Conservation (phyloP, 192 early-diverging fungal genomes). For the Entomortierella lignicola region DNA sequence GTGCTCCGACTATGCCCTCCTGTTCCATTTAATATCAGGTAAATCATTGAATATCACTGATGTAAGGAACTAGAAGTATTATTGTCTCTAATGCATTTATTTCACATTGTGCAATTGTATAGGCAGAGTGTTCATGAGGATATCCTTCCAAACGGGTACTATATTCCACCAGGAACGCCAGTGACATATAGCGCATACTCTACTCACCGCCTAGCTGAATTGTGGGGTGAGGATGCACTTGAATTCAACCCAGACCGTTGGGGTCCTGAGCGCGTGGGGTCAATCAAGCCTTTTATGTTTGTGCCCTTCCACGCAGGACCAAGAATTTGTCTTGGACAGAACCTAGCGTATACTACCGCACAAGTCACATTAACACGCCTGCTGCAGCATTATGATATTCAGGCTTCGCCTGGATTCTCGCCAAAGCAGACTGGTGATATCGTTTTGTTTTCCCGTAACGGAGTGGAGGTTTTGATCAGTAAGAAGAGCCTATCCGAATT, state of each 20-base stretch:
- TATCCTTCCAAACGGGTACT: conserved; percentile 59
- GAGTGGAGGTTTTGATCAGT: conserved; percentile 25
- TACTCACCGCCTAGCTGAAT: conserved; percentile 38
- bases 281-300: conserved; percentile 57
- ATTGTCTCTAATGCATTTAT: no score
- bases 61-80: no score
- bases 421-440: conserved; percentile 28
- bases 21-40: conserved; percentile 43
- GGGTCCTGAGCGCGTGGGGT: conserved; percentile 42
- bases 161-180: conserved; percentile 55
- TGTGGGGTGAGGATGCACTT: conserved; percentile 70
- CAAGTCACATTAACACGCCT: conserved; percentile 43
- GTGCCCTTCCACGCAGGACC: conserved; percentile 63
- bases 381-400: conserved; percentile 39
- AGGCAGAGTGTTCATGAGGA: conserved; percentile 59
- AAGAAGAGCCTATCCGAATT: conserved; percentile 8
- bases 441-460: conserved; percentile 51
- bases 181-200: conserved; percentile 40
- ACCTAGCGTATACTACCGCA: conserved; percentile 58
- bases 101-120: conserved; percentile 42
- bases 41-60: background rate
- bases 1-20: conserved; percentile 48
- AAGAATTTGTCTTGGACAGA: conserved; percentile 64
- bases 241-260: conserved; percentile 69
- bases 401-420: conserved; percentile 25